Conservation (phyloP, 2,329 filamentous ascomycete genomes). For the Alternaria sp. region DNA sequence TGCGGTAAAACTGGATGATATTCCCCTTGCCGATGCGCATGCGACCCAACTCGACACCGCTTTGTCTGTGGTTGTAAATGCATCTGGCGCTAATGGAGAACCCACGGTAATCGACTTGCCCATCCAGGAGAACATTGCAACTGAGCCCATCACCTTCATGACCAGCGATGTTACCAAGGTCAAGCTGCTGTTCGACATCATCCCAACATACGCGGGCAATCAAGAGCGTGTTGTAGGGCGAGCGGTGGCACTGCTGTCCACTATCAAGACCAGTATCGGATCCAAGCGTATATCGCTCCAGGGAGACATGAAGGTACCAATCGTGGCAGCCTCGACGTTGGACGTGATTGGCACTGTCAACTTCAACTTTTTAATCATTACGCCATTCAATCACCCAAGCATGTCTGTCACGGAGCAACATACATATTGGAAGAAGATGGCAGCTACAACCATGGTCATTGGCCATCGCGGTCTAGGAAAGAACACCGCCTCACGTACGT, state of each 20-base stretch:
- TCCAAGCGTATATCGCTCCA: slow-evolving; percentile 89
- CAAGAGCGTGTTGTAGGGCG: slow-evolving; percentile 85
- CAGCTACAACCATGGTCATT: slow-evolving; percentile 86
- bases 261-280: slow-evolving; percentile 82
- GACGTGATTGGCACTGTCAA: slow-evolving; percentile 95
- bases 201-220: slow-evolving; percentile 89
- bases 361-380: slow-evolving; percentile 96
- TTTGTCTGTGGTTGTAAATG: slow-evolving; percentile 88
- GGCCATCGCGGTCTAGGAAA: slow-evolving; percentile 81
- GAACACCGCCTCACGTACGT: slow-evolving; percentile 83
- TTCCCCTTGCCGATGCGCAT: slow-evolving; percentile 87
- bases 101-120: slow-evolving; percentile 90
- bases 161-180: slow-evolving; percentile 80
- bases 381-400: slow-evolving; percentile 90
- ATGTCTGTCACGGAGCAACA: slow-evolving; percentile 90
- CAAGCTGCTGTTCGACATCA: slow-evolving; percentile 90
- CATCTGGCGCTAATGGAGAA: slow-evolving; percentile 83
- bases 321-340: slow-evolving; percentile 79
- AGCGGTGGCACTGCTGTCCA: slow-evolving; percentile 86
- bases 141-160: slow-evolving; percentile 91
- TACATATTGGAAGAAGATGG: slow-evolving; percentile 95
- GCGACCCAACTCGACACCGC: slow-evolving; percentile 94
- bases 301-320: slow-evolving; percentile 90
- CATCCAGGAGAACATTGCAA: slow-evolving; percentile 91
- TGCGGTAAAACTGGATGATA: slow-evolving; percentile 85